phyloP scores from a whole-genome alignment of 768 basidiomycete species.

The Suillus clintonianus region DNA sequence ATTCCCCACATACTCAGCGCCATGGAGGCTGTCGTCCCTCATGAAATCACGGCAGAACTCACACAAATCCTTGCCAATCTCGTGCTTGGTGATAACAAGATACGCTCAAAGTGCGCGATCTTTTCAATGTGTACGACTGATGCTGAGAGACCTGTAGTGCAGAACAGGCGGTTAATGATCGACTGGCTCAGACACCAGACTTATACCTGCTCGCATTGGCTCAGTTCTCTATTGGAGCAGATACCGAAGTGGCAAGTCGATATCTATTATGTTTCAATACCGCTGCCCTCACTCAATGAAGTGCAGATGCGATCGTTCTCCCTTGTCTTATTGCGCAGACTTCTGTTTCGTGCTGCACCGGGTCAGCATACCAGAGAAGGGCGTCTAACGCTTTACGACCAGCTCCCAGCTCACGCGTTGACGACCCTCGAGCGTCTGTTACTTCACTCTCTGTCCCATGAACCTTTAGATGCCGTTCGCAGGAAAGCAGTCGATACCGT shows the following conservation, averaged over 20 bases:
- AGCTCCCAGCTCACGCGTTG: constrained; percentile 66
- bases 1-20: background rate
- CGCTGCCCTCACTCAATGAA: constrained; percentile 13
- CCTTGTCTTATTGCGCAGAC: constrained; percentile 74
- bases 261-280: background rate
- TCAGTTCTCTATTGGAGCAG: constrained; percentile 75
- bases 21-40: constrained; percentile 42
- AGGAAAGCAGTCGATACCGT: constrained; percentile 75
- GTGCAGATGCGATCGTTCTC: constrained; percentile 84
- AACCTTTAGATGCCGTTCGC: constrained; percentile 58
- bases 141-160: constrained; percentile 47
- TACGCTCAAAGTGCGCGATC: constrained; percentile 60
- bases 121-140: background rate
- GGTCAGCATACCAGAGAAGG: constrained; percentile 32
- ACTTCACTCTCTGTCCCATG: constrained; percentile 67
- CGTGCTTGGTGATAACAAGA: constrained; percentile 81
- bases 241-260: constrained; percentile 73
- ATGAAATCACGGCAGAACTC: constrained; percentile 73
- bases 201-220: constrained; percentile 76
- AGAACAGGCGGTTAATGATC: constrained; percentile 80
- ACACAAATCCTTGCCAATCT: constrained; percentile 86
- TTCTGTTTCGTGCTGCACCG: constrained; percentile 67
- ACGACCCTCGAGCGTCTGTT: constrained; percentile 71
- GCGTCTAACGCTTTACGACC: constrained; percentile 74
- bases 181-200: constrained; percentile 76